Percentiles rank a stretch among this genome's conserved stretches.
phyloP scores from a whole-genome alignment of 108 stramenopile species.

The Phaeodactylum tricornutum region DNA sequence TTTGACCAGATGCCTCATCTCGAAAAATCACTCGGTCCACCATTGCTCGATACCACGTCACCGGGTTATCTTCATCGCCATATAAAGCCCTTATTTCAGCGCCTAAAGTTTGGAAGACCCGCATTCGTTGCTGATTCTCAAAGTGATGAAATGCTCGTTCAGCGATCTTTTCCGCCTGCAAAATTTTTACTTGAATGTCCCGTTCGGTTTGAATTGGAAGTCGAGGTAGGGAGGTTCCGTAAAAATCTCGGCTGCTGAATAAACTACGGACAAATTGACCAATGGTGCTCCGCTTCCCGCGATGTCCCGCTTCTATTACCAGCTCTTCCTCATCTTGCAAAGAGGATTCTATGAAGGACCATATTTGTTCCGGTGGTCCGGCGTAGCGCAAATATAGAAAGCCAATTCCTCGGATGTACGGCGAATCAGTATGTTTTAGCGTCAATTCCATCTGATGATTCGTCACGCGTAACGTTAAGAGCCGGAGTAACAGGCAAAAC shows the following conservation, averaged over 20 bases:
- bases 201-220: conserved; percentile 86
- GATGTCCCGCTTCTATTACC: conserved; percentile 20
- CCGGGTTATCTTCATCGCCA: conserved; percentile 92
- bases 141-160: conserved; percentile 73
- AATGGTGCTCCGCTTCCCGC: conserved; percentile 31
- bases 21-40: conserved; percentile 75
- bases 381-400: conserved; percentile 93
- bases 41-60: conserved; percentile 93
- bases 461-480: conserved; percentile 86
- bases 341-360: conserved; percentile 81
- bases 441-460: conserved; percentile 86
- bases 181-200: conserved; percentile 82
- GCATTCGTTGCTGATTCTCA: conserved; percentile 37
- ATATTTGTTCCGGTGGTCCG: conserved; percentile 74
- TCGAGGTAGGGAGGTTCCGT: conserved; percentile 88
- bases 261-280: conserved; percentile 69
- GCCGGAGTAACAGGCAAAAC: conserved; percentile 88
- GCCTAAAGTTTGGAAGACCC: conserved; percentile 63
- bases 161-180: conserved; percentile 82
- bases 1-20: conserved; percentile 39
- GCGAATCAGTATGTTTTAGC: conserved; percentile 78
- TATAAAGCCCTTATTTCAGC: conserved; percentile 80
- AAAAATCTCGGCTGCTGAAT: conserved; percentile 78
- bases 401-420: conserved; percentile 90
- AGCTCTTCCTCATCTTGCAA: conserved; percentile 83